Evolutionary conservation across 176 grass and related monocot genomes (phyloP), one percentile per base, ranked within the genome.

Genomic region (Zizania latifolia): DNA sequence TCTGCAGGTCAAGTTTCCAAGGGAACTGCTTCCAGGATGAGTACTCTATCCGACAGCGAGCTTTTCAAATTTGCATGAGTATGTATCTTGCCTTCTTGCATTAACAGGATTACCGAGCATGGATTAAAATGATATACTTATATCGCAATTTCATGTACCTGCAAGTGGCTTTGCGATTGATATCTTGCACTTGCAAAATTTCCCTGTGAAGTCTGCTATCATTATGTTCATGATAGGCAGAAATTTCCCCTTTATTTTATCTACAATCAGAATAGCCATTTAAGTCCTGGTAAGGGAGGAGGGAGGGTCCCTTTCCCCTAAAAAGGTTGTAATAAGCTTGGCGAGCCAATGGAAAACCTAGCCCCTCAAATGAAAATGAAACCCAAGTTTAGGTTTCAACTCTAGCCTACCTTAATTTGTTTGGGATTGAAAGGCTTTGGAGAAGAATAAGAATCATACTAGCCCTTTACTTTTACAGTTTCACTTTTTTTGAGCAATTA

Each of bases 11-110:
- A 82, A 99, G 91, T 76, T 99, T 99, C 76, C 91, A 99, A 86
- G 95, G 95, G 62, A 99, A 99, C 75, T 99, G 95, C 78, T 88
- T 99, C 70, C 86, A 86, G 58, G 95, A 99, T 84, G 87, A 90
- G 50, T 94, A 87, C 78, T 84, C 89, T n/a, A 37, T 84, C 55
- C 62, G 75, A 48, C 91, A 94, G 43, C 81, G 94, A 35, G 81
- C 81, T 77, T 67, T 84, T 28, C 72, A 90, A 70, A 85, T 81
- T 50, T 98, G 91, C 82, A 77, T 15, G 76, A 78, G 84, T 92
- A 86, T 8, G 65, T 62, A 7, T 55, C 58, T 75, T 75, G 30
- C 11, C 40, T 32, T 66, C 62, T 64, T 28, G 7, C 8, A 68
- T 54, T 37, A 82, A 10, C 29, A 48, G 9, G 69, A 39, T 21